These are phyloP conservation scores for Zalerion maritima DNA, from an alignment of 495 filamentous ascomycete species.

Conservation along the genomic window DNA sequence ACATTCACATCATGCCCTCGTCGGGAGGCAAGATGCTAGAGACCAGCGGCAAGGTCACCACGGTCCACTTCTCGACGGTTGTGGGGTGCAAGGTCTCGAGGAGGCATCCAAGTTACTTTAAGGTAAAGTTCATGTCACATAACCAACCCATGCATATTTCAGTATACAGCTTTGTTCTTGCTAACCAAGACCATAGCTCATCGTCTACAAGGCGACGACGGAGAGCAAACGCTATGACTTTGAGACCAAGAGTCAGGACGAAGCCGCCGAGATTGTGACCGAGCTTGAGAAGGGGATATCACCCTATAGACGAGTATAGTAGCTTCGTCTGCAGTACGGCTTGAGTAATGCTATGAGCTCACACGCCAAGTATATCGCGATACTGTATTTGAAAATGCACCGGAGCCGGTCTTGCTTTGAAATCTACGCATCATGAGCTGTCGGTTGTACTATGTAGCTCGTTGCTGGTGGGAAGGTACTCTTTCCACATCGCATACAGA, in stretches of 20 bases:
- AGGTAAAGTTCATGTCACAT: conserved; percentile 31
- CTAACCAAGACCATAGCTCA: conserved; percentile 30
- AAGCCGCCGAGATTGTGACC: conserved; percentile 77
- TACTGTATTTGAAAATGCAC: neutral
- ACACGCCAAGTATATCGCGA: neutral
- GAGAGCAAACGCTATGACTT: conserved; percentile 96
- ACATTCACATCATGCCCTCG: conserved; percentile 81
- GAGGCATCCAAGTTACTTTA: conserved; percentile 83
- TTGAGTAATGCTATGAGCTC: neutral
- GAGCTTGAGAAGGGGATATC: conserved; percentile 67
- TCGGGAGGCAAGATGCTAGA: conserved; percentile 39
- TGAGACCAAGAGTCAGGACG: conserved; percentile 62
- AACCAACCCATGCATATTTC: neutral
- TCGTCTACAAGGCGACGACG: conserved; percentile 65
- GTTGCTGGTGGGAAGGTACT: neutral
- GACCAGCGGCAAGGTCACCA: conserved; percentile 65
- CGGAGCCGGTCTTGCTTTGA: neutral
- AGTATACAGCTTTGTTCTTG: conserved; percentile 1
- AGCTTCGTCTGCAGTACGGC: neutral
- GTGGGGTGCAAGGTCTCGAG: conserved; percentile 85
- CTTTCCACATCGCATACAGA: conserved; percentile 1
- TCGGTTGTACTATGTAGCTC: neutral
- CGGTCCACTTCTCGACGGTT: conserved; percentile 83
- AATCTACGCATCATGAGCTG: neutral
- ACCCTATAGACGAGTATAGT: conserved; percentile 27